Percentiles rank a stretch among this genome's conserved stretches.
Evolutionary conservation across 1,139 yeast genomes (phyloP).

Genomic region (Nadsonia starkeyi-henricii): DNA sequence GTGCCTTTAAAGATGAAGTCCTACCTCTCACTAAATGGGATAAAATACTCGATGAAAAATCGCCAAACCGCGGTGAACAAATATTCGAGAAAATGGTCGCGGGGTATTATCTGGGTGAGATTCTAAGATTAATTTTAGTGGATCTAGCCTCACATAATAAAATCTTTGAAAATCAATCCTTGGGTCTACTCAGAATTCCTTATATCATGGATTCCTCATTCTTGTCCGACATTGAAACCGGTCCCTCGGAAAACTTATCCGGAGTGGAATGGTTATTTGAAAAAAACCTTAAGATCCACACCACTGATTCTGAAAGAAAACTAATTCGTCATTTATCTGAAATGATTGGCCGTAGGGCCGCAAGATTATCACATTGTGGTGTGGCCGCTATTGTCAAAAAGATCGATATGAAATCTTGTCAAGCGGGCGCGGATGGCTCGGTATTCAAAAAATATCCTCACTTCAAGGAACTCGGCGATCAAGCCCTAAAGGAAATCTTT

Average conservation of each 20-base stretch:
- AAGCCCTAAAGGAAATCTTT: conserved; percentile 78
- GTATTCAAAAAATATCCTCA: conserved; percentile 88
- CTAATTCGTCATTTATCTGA: conserved; percentile 74
- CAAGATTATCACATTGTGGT: conserved; percentile 88
- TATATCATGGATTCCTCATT: conserved; percentile 80
- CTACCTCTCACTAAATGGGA: conserved; percentile 90
- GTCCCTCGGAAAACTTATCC: conserved; percentile 72
- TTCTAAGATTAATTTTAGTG: conserved; percentile 63
- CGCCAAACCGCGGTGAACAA: conserved; percentile 96
- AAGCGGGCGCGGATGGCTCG: conserved; percentile 96
- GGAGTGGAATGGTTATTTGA: conserved; percentile 60
- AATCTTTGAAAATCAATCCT: conserved; percentile 38
- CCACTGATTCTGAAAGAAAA: conserved; percentile 70
- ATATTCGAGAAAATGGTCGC: conserved; percentile 95
- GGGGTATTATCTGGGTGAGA: conserved; percentile 91
- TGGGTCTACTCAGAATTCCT: conserved; percentile 34
- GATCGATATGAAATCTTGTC: conserved; percentile 64
- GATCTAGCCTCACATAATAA: conserved; percentile 34
- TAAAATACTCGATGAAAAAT: conserved; percentile 59
- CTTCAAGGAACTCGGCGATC: conserved; percentile 79
- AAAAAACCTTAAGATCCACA: conserved; percentile 40
- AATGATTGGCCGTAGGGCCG: conserved; percentile 81
- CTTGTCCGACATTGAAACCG: conserved; percentile 78
- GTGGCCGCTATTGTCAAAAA: conserved; percentile 88
- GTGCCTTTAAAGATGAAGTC: conserved; percentile 70